These are phyloP conservation scores for Thalassiosira gravida DNA, from an alignment of 352 stramenopile genomes.

Conservation along the genomic window DNA sequence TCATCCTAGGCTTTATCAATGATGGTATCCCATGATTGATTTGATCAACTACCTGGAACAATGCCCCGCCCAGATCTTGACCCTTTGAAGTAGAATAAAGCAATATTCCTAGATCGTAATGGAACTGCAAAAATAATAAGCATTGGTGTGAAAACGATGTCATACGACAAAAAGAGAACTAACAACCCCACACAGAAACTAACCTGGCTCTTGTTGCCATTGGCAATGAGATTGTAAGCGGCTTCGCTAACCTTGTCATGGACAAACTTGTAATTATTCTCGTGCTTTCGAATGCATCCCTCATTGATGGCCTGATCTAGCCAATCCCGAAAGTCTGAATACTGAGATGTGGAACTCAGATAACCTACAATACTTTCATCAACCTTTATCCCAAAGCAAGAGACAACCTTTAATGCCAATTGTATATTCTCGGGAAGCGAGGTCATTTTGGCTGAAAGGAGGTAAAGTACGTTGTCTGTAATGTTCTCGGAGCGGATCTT, in stretches of 20 bases:
- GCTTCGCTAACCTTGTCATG: conserved; percentile 54
- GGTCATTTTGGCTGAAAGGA: conserved; percentile 44
- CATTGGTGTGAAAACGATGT: not conserved
- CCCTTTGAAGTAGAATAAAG: conserved; percentile 23
- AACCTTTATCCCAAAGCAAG: conserved; percentile 49
- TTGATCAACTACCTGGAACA: conserved; percentile 39
- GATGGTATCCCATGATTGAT: conserved; percentile 36
- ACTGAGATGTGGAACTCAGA: conserved; percentile 23
- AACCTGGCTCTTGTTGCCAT: conserved; percentile 24
- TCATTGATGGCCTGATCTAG: conserved; percentile 26
- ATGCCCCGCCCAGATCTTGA: conserved; percentile 7
- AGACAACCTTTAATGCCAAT: conserved; percentile 23
- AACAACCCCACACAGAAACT: conserved; percentile 3
- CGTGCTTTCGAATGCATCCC: conserved; percentile 24
- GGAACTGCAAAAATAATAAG: conserved; percentile 27
- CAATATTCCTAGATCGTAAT: conserved; percentile 37
- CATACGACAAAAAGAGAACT: not conserved
- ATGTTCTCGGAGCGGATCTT: conserved; percentile 28
- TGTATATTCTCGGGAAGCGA: conserved; percentile 28
- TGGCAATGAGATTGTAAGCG: conserved; percentile 48
- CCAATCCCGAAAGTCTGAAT: conserved; percentile 20
- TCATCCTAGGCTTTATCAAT: conserved; percentile 1
- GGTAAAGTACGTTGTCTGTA: conserved; percentile 44
- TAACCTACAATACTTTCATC: conserved; percentile 20
- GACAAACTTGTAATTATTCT: conserved; percentile 38